These are phyloP conservation scores for Ophiosphaerella narmari DNA, from an alignment of 2,329 filamentous ascomycete genomes.

Conservation along the genomic window DNA sequence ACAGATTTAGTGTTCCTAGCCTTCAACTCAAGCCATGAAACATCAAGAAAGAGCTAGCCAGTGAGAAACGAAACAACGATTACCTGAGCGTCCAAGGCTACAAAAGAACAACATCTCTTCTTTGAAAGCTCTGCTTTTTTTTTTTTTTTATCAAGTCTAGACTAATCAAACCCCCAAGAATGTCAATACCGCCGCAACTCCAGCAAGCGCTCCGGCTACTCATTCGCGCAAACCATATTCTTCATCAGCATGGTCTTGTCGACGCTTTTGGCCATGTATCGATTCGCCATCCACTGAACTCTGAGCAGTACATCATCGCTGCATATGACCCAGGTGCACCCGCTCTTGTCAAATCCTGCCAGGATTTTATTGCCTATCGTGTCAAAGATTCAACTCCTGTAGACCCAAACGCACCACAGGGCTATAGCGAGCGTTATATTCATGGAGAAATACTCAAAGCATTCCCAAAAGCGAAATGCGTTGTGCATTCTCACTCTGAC, in stretches of 20 bases:
- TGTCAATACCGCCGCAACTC: slow-evolving; percentile 2
- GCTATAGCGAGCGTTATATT: slow-evolving; percentile 51
- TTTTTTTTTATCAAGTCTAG: neutral
- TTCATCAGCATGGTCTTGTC: slow-evolving; percentile 56
- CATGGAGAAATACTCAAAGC: slow-evolving; percentile 47
- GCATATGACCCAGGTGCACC: slow-evolving; percentile 51
- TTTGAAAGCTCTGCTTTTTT: too few relatives aligned
- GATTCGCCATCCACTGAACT: slow-evolving; percentile 53
- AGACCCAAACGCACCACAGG: slow-evolving; percentile 42
- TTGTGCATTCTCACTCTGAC: slow-evolving; percentile 49
- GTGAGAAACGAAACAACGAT: slow-evolving; percentile 1
- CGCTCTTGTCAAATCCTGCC: slow-evolving; percentile 50
- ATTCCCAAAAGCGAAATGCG: slow-evolving; percentile 46
- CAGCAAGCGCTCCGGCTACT: slow-evolving; percentile 25
- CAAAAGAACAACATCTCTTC: neutral
- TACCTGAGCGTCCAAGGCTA: slow-evolving; percentile 1
- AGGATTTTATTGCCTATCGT: slow-evolving; percentile 55
- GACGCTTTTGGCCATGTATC: slow-evolving; percentile 62
- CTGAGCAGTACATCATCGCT: slow-evolving; percentile 55
- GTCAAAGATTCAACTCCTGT: slow-evolving; percentile 51
- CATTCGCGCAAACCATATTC: slow-evolving; percentile 52
- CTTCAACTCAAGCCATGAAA: neutral
- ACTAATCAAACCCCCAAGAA: neutral
- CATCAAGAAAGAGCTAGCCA: slow-evolving; percentile 2
- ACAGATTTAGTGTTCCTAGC: too few relatives aligned